A percentile compares a stretch with the other conserved stretches of the same genome.
Evolutionary conservation across 306 rosid genomes (phyloP).

Genomic region (Fragaria ananassa): DNA sequence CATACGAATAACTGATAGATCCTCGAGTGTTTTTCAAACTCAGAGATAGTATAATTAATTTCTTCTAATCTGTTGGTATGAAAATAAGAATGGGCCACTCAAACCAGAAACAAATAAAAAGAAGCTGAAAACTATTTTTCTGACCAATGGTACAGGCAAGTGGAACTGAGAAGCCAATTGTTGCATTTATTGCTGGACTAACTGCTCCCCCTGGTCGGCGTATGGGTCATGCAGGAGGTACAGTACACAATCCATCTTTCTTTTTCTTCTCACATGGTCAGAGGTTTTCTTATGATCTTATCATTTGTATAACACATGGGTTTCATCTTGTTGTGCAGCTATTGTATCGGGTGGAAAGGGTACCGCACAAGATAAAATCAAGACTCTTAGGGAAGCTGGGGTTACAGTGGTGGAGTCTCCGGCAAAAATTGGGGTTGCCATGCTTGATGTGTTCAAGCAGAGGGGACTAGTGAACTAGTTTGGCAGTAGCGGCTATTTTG

Average conservation of each 20-base stretch:
- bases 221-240: conserved; percentile 98
- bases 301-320: background rate
- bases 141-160: conserved; percentile 63
- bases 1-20: background rate
- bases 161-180: conserved; percentile 93
- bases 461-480: conserved; percentile 69
- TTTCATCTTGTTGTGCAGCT: conserved; percentile 57
- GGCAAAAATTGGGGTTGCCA: conserved; percentile 81
- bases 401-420: conserved; percentile 97
- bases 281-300: background rate
- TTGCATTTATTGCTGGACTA: conserved; percentile 95
- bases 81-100: background rate
- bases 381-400: conserved; percentile 81
- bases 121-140: background rate
- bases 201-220: conserved; percentile 99
- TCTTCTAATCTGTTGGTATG: background rate
- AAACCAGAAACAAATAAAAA: background rate
- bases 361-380: conserved; percentile 94
- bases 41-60: background rate
- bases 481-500: conserved; percentile 2
- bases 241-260: conserved; percentile 28
- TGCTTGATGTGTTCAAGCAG: conserved; percentile 89
- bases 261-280: background rate
- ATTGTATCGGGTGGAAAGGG: conserved; percentile 99
- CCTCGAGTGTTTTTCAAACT: background rate